Evolutionary conservation across 768 basidiomycete species (phyloP).

Genomic region (Lyophyllum shimeji): DNA sequence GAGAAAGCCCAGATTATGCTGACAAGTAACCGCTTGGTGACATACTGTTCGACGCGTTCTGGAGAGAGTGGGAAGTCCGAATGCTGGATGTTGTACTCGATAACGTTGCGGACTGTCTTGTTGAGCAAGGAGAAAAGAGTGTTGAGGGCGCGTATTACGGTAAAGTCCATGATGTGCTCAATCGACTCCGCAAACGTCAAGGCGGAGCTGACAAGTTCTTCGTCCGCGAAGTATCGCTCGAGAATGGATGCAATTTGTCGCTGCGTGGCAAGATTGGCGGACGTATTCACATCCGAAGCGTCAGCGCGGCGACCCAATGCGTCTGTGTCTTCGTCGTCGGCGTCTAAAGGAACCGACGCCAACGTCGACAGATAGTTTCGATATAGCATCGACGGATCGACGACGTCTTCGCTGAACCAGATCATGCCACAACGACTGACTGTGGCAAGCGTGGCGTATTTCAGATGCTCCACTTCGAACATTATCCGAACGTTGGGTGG

Average conservation of each 20-base stretch:
- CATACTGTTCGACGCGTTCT: conserved; percentile 89
- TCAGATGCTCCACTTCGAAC: conserved; percentile 98
- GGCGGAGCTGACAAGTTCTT: conserved; percentile 79
- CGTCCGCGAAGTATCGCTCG: conserved; percentile 79
- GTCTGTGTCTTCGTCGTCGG: conserved; percentile 85
- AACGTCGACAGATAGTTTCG: conserved; percentile 83
- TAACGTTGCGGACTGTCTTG: conserved; percentile 90
- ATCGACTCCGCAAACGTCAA: conserved; percentile 80
- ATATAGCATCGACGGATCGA: conserved; percentile 90
- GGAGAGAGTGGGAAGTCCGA: conserved; percentile 87
- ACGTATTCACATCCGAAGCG: conserved; percentile 47
- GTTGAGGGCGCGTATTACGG: conserved; percentile 84
- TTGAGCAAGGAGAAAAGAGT: conserved; percentile 97
- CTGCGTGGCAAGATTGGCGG: conserved; percentile 71
- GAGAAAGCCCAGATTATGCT: conserved; percentile 98
- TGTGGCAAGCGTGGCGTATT: conserved; percentile 95
- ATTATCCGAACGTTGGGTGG: conserved; percentile 98
- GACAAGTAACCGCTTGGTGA: conserved; percentile 85
- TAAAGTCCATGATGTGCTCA: conserved; percentile 99
- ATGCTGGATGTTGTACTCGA: conserved; percentile 94
- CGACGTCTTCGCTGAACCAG: conserved; percentile 98
- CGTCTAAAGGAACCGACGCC: conserved; percentile 73
- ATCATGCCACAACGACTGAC: conserved; percentile 99
- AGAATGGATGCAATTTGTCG: conserved; percentile 72
- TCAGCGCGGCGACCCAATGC: conserved; percentile 62